These are phyloP conservation scores for Fusarium mangiferae DNA, from an alignment of 2,329 filamentous ascomycete species.

Conservation along the genomic window DNA sequence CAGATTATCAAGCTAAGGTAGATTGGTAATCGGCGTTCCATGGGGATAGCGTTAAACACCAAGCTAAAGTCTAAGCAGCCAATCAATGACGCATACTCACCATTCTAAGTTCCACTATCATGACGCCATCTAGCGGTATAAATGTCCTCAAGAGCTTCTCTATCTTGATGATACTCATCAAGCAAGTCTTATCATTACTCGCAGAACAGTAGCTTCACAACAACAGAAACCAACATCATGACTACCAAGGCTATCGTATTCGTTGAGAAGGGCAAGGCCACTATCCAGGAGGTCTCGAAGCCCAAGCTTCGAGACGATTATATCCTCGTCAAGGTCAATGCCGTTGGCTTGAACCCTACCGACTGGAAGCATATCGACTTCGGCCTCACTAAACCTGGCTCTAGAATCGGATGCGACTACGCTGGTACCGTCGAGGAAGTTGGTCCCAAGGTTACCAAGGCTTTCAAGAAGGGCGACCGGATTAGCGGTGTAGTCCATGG, in stretches of 20 bases:
- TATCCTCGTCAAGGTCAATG: constrained; percentile 48
- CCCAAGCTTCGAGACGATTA: constrained; percentile 31
- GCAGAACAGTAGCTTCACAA: neutral
- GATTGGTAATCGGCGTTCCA: constrained; percentile 1
- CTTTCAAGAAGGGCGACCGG: constrained; percentile 59
- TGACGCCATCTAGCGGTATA: neutral
- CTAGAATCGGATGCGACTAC: constrained; percentile 56
- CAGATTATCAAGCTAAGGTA: neutral
- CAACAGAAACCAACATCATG: neutral
- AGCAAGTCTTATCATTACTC: neutral
- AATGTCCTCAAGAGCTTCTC: neutral
- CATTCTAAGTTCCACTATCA: neutral
- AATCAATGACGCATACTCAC: neutral
- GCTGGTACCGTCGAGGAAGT: constrained; percentile 59
- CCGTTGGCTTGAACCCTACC: constrained; percentile 48
- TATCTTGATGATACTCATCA: neutral
- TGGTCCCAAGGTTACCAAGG: constrained; percentile 50
- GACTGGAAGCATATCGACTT: constrained; percentile 49
- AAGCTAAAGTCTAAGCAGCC: neutral
- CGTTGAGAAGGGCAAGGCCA: constrained; percentile 7
- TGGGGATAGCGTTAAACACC: neutral
- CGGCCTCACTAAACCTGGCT: constrained; percentile 9
- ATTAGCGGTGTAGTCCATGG: constrained; percentile 44
- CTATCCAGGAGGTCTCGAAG: constrained; percentile 1
- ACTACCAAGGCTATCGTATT: constrained; percentile 12